Conservation (phyloP, 73 alveolate species). For the Effrenium voratum region DNA sequence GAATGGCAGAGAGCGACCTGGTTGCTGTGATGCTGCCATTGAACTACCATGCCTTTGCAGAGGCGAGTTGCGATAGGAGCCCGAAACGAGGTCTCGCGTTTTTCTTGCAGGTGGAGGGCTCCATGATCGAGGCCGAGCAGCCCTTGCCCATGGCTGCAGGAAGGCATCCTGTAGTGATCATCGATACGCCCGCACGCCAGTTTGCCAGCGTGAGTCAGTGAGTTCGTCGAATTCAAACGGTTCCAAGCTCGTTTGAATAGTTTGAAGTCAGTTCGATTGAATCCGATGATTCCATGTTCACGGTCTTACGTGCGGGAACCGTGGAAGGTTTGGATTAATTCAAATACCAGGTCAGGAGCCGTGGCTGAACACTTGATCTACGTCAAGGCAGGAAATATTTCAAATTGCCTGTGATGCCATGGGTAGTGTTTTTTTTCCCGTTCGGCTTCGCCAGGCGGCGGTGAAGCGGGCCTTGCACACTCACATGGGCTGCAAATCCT, state of each 20-base stretch:
- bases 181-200: constrained; percentile 35
- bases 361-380: constrained; percentile 68
- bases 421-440: not conserved
- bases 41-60: constrained; percentile 80
- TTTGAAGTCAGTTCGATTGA: too few species aligned
- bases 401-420: too few species aligned
- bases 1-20: constrained; percentile 67
- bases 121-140: constrained; percentile 76
- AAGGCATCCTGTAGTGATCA: constrained; percentile 32
- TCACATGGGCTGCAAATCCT: constrained; percentile 19
- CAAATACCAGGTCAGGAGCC: constrained; percentile 70
- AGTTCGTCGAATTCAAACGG: too few species aligned
- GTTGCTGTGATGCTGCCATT: constrained; percentile 65
- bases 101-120: constrained; percentile 87
- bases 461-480: constrained; percentile 70
- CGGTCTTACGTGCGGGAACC: too few species aligned
- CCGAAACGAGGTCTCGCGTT: too few species aligned
- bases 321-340: too few species aligned
- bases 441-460: constrained; percentile 21
- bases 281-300: too few species aligned
- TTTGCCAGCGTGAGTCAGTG: too few species aligned
- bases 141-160: constrained; percentile 51
- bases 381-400: constrained; percentile 52
- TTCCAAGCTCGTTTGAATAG: too few species aligned
- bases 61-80: too few species aligned